Base-by-base conservation (phyloP, 352 stramenopile species). In the Phytophthora vignae region DNA sequence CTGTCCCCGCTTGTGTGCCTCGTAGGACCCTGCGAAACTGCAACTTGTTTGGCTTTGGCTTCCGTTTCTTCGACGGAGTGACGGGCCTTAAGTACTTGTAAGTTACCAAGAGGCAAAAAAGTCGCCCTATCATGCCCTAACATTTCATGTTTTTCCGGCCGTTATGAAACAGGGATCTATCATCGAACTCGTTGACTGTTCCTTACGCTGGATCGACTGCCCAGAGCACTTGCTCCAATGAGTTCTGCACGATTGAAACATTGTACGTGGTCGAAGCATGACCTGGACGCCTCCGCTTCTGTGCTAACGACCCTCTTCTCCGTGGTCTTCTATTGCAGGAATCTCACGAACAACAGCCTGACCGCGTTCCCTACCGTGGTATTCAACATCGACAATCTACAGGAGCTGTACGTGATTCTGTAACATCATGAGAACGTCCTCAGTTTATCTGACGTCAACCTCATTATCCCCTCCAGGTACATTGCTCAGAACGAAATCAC, bases 21-120 rank as follows among this genome's bases (percentile, higher is more conserved):
- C 4, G 9, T 36, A 87, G 79, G 5, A 81, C 74, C 1, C 55
- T 89, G 40, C 65, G 74, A 25, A 85, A 83, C 54, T 87, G 77
- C 68, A 85, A 79, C 55, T 40, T 89, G 29, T 60, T 56, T 22
- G 71, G 57, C 11, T 79, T 84, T n/a, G 71, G 71, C 2, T 77
- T 72, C 25, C 60, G 81, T 36, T 85, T 89, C 33, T 73, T 79
- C 36, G 62, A 76, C 10, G 68, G 60, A 52, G 54, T 83, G 19
- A 67, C 50, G 36, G 71, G 67, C 1, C 21, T 87, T 4, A 55
- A 73, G 29, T 59, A 74, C 25, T 56, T 87, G 80, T 87, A 73
- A 42, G 77, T 76, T 10, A 33, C 14, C 2, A 7, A 29, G 42
- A 11, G 8, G 42, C 42, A 49, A n/a, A 4, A 49, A 22, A 1